Evolutionary conservation across 805 yeast species (phyloP).

Genomic region (Scheffersomyces coipomensis): DNA sequence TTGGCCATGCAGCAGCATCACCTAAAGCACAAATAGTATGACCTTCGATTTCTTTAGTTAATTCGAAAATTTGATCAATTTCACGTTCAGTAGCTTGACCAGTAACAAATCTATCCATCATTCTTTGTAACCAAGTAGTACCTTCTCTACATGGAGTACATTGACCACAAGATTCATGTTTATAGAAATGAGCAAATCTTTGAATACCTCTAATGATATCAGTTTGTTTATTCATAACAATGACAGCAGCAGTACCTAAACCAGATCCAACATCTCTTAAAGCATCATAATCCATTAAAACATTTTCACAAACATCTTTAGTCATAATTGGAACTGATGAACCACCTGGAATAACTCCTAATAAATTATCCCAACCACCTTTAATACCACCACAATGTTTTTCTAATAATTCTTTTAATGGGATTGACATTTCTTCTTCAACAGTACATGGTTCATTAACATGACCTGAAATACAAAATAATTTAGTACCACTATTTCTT

Average conservation of each 20-base stretch:
- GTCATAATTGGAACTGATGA: slow-evolving; percentile 84
- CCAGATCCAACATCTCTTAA: slow-evolving; percentile 83
- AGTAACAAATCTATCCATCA: slow-evolving; percentile 76
- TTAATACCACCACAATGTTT: slow-evolving; percentile 88
- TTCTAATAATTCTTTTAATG: slow-evolving; percentile 77
- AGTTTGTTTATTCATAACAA: slow-evolving; percentile 85
- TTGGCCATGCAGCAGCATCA: slow-evolving; percentile 93
- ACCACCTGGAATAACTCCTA: slow-evolving; percentile 89
- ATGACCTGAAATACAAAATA: slow-evolving; percentile 85
- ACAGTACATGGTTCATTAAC: slow-evolving; percentile 92
- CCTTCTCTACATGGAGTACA: slow-evolving; percentile 96
- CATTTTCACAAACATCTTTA: slow-evolving; percentile 61
- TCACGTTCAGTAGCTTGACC: slow-evolving; percentile 83
- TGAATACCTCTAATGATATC: slow-evolving; percentile 85
- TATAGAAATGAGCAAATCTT: slow-evolving; percentile 78
- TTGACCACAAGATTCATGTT: slow-evolving; percentile 93
- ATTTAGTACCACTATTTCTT: slow-evolving; percentile 79
- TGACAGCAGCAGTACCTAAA: slow-evolving; percentile 90
- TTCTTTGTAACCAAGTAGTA: slow-evolving; percentile 77
- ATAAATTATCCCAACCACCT: slow-evolving; percentile 91
- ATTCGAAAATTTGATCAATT: slow-evolving; percentile 81
- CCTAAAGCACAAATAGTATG: slow-evolving; percentile 92
- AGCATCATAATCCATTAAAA: slow-evolving; percentile 86
- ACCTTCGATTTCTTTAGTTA: slow-evolving; percentile 85
- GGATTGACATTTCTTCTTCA: slow-evolving; percentile 92